Base-by-base conservation (phyloP, 108 stramenopile species). In the Asterionellopsis glacialis region DNA sequence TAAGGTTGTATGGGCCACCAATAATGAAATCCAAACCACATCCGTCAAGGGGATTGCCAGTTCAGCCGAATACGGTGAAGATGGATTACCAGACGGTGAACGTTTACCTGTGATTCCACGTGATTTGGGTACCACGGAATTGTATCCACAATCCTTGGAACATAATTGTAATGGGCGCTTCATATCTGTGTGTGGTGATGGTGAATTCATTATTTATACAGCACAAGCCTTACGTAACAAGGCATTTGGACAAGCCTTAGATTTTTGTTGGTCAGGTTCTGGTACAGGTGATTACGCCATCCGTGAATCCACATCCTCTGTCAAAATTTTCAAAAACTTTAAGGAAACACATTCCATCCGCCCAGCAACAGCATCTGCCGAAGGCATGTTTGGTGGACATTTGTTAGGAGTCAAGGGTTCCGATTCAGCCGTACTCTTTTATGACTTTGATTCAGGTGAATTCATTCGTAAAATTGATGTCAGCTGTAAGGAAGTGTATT, bases 161-260 rank as follows among this genome's bases (percentile, higher is more conserved):
- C 98, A 99, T 85, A 99, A 99, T 76, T 97, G 95, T 83, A 99
- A 99, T 63, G 98, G 98, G 12, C 93, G 95, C 38, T 99, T 99
- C 74, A 72, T 98, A 43, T 91, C 92, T 54, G 97, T 97, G 10
- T 96, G 96, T 57, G 98, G 97, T 18, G 98, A 99, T 75, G 96
- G 96, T n/a, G 98, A 99, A 74, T 99, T 96, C 76, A 97, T 99
- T 67, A 97, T 99, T 64, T 99, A 99, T 78, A 99, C 98, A 9
- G 77, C 97, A 19, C 94, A 96, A 76, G 97, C 96, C 13, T 84
- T 98, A 42, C 70, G 98, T 45, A 97, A 96, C 90, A 98, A 98
- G 74, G 91, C 95, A 18, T 99, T 98, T 68, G 98, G 98, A 15
- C 84, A 93, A 54, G 97, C 95, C 0, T 82, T 97, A 53, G 98